Conservation (phyloP, 305 asterid species). For the Fraxinus greggii region DNA sequence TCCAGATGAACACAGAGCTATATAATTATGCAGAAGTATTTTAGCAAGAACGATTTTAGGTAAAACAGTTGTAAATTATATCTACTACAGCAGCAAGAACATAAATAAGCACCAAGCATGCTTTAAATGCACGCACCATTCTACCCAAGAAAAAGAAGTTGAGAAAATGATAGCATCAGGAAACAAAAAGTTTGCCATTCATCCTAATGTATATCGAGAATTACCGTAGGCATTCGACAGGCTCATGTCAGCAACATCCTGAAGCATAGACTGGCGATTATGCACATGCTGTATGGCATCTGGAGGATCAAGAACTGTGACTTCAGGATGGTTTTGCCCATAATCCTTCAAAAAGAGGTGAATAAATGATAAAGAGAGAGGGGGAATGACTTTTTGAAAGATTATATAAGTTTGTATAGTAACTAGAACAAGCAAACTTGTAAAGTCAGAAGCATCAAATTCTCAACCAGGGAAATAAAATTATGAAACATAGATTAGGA, state of each 20-base stretch:
- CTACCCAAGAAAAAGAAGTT: conserved; percentile 6
- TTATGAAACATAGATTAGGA: background rate
- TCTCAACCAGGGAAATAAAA: background rate
- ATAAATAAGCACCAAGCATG: conserved; percentile 1
- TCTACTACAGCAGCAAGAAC: background rate
- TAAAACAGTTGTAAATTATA: background rate
- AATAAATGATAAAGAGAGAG: background rate
- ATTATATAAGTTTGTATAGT: background rate
- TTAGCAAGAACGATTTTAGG: background rate
- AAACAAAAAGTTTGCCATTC: background rate
- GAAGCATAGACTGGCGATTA: conserved; percentile 94
- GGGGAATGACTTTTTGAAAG: background rate
- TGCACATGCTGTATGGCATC: conserved; percentile 83
- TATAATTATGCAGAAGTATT: background rate
- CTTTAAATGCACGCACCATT: background rate
- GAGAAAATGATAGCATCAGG: background rate
- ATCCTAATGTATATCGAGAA: background rate
- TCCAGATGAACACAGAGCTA: background rate
- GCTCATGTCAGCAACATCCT: conserved; percentile 84
- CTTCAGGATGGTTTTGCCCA: conserved; percentile 81
- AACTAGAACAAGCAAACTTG: background rate
- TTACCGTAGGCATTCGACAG: conserved; percentile 74
- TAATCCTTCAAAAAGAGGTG: conserved; percentile 60
- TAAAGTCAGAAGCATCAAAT: background rate
- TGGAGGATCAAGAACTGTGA: conserved; percentile 97